A percentile compares a stretch with the other conserved stretches of the same genome.
These are phyloP conservation scores for Firmiana major DNA, from an alignment of 345 rosid genomes.

Conservation along the genomic window DNA sequence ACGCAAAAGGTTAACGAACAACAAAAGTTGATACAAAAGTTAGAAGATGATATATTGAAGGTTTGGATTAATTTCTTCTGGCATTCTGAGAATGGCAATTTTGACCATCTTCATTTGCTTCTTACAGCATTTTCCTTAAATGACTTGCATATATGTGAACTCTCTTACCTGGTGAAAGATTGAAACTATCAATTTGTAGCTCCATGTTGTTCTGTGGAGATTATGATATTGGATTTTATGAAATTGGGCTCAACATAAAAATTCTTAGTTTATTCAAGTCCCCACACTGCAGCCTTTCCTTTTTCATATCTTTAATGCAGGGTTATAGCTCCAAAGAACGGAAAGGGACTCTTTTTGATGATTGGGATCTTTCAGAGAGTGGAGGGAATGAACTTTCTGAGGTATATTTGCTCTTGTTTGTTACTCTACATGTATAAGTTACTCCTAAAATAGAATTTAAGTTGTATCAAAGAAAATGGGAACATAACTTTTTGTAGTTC, in stretches of 20 bases:
- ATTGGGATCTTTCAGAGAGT: constrained; percentile 90
- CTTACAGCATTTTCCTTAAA: constrained; percentile 3
- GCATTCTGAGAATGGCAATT: neutral
- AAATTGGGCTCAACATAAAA: neutral
- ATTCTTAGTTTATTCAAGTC: neutral
- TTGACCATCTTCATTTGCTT: constrained; percentile 8
- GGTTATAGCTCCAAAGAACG: constrained; percentile 87
- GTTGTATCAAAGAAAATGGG: neutral
- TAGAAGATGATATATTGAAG: constrained; percentile 96
- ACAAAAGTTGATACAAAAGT: constrained; percentile 80
- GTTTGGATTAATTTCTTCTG: constrained; percentile 38
- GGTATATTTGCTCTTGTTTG: constrained; percentile 37
- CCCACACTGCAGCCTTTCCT: neutral
- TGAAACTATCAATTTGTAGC: neutral
- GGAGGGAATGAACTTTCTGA: constrained; percentile 64
- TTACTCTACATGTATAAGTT: constrained; percentile 9
- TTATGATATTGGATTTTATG: neutral
- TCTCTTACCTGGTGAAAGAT: neutral
- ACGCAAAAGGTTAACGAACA: constrained; percentile 71
- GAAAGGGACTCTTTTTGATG: constrained; percentile 67
- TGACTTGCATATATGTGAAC: neutral
- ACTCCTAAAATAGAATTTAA: neutral
- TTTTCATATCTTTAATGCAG: constrained; percentile 30
- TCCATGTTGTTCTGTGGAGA: neutral
- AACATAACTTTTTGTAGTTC: neutral